phyloP scores from a whole-genome alignment of 345 rosid species.

The Populus deltoides region DNA sequence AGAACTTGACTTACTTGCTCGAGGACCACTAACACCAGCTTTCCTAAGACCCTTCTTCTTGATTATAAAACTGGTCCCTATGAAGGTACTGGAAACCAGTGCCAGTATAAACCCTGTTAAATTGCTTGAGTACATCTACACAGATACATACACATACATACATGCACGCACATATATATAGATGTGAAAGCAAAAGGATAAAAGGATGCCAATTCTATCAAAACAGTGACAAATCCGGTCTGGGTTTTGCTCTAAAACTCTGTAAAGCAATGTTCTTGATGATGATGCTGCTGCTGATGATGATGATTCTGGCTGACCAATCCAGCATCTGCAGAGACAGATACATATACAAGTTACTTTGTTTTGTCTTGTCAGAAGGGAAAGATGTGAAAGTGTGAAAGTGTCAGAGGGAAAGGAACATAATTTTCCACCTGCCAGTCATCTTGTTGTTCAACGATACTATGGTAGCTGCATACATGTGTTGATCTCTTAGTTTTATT shows the following conservation, averaged over 20 bases:
- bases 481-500: background rate
- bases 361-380: background rate
- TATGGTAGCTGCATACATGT: background rate
- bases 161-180: background rate
- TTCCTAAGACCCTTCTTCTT: conserved; percentile 74
- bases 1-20: conserved; percentile 43
- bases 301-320: background rate
- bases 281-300: background rate
- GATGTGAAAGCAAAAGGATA: background rate
- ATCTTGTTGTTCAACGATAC: background rate
- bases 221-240: background rate
- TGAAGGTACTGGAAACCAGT: conserved; percentile 67
- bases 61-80: conserved; percentile 81
- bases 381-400: background rate
- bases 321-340: background rate
- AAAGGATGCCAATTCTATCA: background rate
- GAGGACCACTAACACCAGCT: conserved; percentile 60
- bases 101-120: conserved; percentile 64
- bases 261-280: background rate
- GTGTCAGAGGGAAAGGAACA: background rate
- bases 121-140: conserved; percentile 68
- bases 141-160: background rate
- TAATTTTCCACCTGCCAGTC: conserved; percentile 19
- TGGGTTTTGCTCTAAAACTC: background rate
- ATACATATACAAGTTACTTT: background rate